These are phyloP conservation scores for Yamadazyma mexicana DNA, from an alignment of 1,139 yeast genomes.

Conservation along the genomic window DNA sequence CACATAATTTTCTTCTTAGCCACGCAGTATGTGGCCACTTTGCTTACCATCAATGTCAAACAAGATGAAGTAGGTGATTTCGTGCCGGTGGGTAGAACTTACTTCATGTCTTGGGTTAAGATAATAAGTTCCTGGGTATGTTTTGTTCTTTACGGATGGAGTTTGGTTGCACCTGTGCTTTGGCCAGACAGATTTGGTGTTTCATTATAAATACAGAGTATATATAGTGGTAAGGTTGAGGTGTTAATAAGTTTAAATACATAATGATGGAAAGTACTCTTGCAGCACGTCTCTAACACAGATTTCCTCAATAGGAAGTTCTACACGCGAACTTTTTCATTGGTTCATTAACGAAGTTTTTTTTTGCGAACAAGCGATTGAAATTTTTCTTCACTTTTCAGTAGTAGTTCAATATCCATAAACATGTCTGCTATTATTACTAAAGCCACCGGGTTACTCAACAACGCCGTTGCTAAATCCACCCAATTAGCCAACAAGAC, in stretches of 20 bases:
- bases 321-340: constrained; percentile 8
- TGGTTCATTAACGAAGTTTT: constrained; percentile 9
- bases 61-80: constrained; percentile 85
- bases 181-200: constrained; percentile 83
- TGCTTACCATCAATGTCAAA: constrained; percentile 87
- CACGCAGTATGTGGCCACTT: constrained; percentile 94
- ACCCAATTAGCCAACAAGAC: constrained; percentile 49
- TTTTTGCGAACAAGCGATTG: constrained; percentile 7
- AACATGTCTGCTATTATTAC: constrained; percentile 50
- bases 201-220: constrained; percentile 17
- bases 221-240: too few relatives aligned
- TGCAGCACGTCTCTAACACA: not conserved
- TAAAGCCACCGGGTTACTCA: constrained; percentile 48
- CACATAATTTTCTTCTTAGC: constrained; percentile 92
- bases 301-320: constrained; percentile 25
- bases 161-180: constrained; percentile 82
- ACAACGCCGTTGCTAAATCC: constrained; percentile 37
- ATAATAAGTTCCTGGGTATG: constrained; percentile 93
- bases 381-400: constrained; percentile 8
- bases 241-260: not conserved
- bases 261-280: not conserved
- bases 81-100: constrained; percentile 95
- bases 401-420: constrained; percentile 8
- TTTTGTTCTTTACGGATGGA: constrained; percentile 84
- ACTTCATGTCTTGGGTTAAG: constrained; percentile 93